Base-by-base conservation (phyloP, 345 rosid species). In the Trapa bicornis region DNA sequence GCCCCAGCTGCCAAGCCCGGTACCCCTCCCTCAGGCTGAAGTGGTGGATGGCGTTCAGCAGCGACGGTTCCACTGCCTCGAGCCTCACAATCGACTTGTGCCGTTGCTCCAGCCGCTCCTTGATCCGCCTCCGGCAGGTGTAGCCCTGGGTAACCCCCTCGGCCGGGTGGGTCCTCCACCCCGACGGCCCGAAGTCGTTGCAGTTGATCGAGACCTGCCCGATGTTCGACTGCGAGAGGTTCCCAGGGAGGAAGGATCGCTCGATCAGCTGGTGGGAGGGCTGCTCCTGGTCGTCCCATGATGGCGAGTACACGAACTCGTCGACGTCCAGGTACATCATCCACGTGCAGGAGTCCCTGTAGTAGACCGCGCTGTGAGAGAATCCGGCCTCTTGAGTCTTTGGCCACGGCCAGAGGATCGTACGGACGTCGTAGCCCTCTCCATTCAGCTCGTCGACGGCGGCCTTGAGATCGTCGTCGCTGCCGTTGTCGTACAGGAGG, bases 311-410 rank as follows among this genome's bases (percentile, higher is more conserved):
- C 0, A 90, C 74, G 76, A 86, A 90, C 71, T 90, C 98, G 47
- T 93, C 98, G 0, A 93, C 91, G 61, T 93, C 98, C 0, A 85
- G 16, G 52, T 79, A 93, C 84, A 85, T 75, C 90, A 88, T 83
- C 98, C 97, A 90, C 80, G 0, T 80, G 87, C 8, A 70, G 69
- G 3, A 90, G 13, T 3, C 52, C 11, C n/a, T 42, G 29, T 43
- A 32, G 16, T 43, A 65, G 3, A 65, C 17, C 33, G 89, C 87
- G 38, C 81, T 81, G 70, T 93, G 97, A 8, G 98, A 87, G 81
- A 90, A 90, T 0, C 97, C 97, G 13, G 94, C 94, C 65, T 93
- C 98, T 61, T 93, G 98, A 0, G 96, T 85, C 75, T 93, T 93
- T 2, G 90, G 90, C 97, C 96, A 93, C 12, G 85, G 68, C 98